A percentile compares a stretch with the other conserved stretches of the same genome.
Evolutionary conservation across 257 asterid species (phyloP).

Genomic region (Jaltomata sinuosa): DNA sequence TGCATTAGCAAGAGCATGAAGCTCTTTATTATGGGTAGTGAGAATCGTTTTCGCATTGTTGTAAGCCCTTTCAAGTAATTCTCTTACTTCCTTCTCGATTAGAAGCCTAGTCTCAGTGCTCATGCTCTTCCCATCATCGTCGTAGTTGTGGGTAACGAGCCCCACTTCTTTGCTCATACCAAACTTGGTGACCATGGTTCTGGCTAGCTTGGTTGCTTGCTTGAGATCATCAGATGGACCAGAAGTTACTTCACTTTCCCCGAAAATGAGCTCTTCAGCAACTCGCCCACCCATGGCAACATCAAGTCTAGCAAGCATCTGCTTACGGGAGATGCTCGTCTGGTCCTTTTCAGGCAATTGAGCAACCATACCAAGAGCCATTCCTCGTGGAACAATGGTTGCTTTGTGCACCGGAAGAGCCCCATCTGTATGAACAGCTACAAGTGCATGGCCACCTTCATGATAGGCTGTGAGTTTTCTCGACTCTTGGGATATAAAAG

Average conservation of each 20-base stretch:
- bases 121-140: constrained; percentile 82
- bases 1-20: constrained; percentile 76
- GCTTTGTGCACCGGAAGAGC: constrained; percentile 89
- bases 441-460: constrained; percentile 92
- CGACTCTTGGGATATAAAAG: constrained; percentile 71
- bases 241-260: constrained; percentile 76
- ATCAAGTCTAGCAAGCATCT: constrained; percentile 84
- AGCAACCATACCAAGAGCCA: constrained; percentile 86
- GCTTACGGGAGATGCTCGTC: constrained; percentile 66
- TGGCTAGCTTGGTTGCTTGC: constrained; percentile 69
- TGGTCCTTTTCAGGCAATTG: constrained; percentile 77
- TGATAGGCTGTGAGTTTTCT: constrained; percentile 79
- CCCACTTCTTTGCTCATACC: constrained; percentile 86
- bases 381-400: constrained; percentile 82
- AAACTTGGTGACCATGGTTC: constrained; percentile 76
- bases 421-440: constrained; percentile 78
- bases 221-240: constrained; percentile 86
- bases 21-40: constrained; percentile 51
- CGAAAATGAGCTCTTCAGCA: constrained; percentile 85
- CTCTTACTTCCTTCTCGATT: constrained; percentile 62
- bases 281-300: constrained; percentile 89
- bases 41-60: constrained; percentile 57
- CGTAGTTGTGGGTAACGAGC: constrained; percentile 63
- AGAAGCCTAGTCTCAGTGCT: constrained; percentile 80
- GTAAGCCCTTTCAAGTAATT: constrained; percentile 54